Evolutionary conservation across 2,329 filamentous ascomycete genomes (phyloP).

Genomic region (Sclerotinia trifoliorum): DNA sequence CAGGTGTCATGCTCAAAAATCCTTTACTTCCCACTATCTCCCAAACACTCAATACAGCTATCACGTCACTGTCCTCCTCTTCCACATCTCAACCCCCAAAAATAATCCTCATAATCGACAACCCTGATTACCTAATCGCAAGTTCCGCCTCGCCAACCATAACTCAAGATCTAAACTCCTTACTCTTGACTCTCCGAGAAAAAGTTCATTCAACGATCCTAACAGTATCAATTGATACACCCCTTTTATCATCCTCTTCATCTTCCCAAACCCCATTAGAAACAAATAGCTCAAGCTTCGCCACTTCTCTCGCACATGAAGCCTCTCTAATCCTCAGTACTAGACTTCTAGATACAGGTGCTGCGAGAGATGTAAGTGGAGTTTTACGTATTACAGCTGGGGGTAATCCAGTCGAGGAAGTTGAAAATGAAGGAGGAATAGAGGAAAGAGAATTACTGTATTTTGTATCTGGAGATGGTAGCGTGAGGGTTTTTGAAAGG

Average conservation of each 20-base stretch:
- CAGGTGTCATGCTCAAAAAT: neutral
- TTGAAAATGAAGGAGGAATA: slow-evolving; percentile 21
- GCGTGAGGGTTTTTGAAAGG: slow-evolving; percentile 79
- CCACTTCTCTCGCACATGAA: slow-evolving; percentile 70
- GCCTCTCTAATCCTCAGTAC: slow-evolving; percentile 71
- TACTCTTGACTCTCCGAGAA: neutral
- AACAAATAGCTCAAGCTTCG: slow-evolving; percentile 66
- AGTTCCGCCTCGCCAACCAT: neutral
- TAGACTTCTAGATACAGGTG: slow-evolving; percentile 78
- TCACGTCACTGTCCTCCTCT: neutral
- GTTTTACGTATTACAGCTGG: slow-evolving; percentile 74
- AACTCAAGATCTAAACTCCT: neutral
- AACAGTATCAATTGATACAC: slow-evolving; percentile 68
- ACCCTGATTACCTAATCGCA: slow-evolving; percentile 7
- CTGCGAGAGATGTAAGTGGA: slow-evolving; percentile 87
- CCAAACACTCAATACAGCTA: neutral
- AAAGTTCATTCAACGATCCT: slow-evolving; percentile 59
- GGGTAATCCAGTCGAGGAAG: slow-evolving; percentile 32
- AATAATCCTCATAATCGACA: slow-evolving; percentile 15
- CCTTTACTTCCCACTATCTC: neutral
- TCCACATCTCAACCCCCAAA: neutral
- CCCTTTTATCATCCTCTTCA: slow-evolving; percentile 60
- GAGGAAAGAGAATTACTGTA: slow-evolving; percentile 76
- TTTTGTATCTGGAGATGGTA: slow-evolving; percentile 74
- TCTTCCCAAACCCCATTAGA: slow-evolving; percentile 65